These are phyloP conservation scores for Stephanodiscus triporus DNA, from an alignment of 108 stramenopile genomes.

Conservation along the genomic window DNA sequence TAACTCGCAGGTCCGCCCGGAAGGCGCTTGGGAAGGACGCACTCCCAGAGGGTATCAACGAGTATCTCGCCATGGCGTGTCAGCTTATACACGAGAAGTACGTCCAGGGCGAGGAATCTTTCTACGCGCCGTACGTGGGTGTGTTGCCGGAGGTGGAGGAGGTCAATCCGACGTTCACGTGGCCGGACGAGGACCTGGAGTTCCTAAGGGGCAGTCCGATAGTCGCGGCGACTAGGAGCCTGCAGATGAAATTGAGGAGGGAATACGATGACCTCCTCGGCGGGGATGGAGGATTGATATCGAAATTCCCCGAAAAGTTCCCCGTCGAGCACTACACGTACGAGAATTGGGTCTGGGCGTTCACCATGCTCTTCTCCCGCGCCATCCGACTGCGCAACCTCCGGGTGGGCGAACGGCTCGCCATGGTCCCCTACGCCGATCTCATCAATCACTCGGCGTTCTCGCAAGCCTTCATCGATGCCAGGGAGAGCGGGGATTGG, in stretches of 20 bases:
- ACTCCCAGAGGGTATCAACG: conserved; percentile 81
- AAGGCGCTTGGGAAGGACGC: conserved; percentile 79
- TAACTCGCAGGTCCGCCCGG: conserved; percentile 84
- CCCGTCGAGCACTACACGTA: conserved; percentile 81
- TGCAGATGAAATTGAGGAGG: conserved; percentile 87
- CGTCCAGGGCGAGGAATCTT: conserved; percentile 71
- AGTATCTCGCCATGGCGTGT: conserved; percentile 94
- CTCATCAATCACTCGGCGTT: conserved; percentile 97
- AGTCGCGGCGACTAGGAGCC: conserved; percentile 80
- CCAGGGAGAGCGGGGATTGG: conserved; percentile 83
- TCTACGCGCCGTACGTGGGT: conserved; percentile 86
- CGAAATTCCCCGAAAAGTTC: conserved; percentile 77
- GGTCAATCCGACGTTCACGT: conserved; percentile 94
- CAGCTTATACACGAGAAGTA: conserved; percentile 90
- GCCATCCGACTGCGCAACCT: conserved; percentile 83
- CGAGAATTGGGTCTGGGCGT: conserved; percentile 95
- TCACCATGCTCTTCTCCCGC: conserved; percentile 92
- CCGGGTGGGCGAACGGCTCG: conserved; percentile 81
- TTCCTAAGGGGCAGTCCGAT: conserved; percentile 91
- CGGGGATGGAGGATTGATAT: conserved; percentile 67
- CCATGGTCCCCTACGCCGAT: conserved; percentile 96
- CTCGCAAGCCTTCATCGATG: conserved; percentile 84
- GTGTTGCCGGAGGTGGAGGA: conserved; percentile 88
- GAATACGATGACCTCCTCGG: conserved; percentile 85
- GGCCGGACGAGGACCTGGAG: conserved; percentile 89